phyloP scores from a whole-genome alignment of 2,329 filamentous ascomycete genomes.

The Tothia fuscella region DNA sequence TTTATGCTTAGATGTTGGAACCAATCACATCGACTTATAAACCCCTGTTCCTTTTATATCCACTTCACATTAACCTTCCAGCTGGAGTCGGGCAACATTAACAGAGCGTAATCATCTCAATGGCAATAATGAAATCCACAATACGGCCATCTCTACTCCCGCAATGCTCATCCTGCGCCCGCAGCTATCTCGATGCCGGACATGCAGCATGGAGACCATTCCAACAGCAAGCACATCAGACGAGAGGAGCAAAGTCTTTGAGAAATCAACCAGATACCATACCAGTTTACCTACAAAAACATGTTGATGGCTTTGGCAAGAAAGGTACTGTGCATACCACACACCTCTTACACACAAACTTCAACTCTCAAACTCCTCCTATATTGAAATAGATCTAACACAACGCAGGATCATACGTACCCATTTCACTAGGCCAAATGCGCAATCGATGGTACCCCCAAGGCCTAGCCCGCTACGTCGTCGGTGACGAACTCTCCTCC shows the following conservation, averaged over 20 bases:
- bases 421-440: slow-evolving; percentile 33
- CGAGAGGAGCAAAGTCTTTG: slow-evolving; percentile 27
- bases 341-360: no score
- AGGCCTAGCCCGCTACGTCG: slow-evolving; percentile 41
- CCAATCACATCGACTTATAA: no score
- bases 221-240: slow-evolving; percentile 21
- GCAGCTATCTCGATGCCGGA: slow-evolving; percentile 21
- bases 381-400: slow-evolving; percentile 32
- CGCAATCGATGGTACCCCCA: slow-evolving; percentile 42
- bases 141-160: slow-evolving; percentile 23
- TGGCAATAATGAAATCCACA: slow-evolving; percentile 23
- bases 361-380: no score
- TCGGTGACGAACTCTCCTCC: slow-evolving; percentile 31
- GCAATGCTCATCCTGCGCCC: slow-evolving; percentile 27
- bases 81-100: neutral
- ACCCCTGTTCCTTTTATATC: no score
- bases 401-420: slow-evolving; percentile 18
- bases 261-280: slow-evolving; percentile 2
- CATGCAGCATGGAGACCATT: slow-evolving; percentile 18
- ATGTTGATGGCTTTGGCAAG: slow-evolving; percentile 2
- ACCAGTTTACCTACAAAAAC: slow-evolving; percentile 6
- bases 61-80: no score
- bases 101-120: slow-evolving; percentile 9
- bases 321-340: neutral
- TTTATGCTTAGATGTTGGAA: no score